Evolutionary conservation across 495 filamentous ascomycete genomes (phyloP).

Genomic region (Penicillium tannophilum): DNA sequence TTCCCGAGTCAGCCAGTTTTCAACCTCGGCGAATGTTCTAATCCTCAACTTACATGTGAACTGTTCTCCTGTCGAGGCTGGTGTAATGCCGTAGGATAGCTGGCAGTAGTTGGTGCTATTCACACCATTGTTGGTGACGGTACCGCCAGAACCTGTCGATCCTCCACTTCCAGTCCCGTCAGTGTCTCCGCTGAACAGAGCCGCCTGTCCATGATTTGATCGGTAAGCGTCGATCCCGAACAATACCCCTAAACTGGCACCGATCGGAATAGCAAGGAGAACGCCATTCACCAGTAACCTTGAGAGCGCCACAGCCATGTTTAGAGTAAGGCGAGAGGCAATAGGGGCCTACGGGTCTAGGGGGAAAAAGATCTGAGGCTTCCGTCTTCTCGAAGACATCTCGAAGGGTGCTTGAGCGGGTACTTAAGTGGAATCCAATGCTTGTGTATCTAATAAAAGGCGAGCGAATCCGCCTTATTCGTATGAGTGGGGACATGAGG

Average conservation of each 20-base stretch:
- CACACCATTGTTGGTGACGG: slow-evolving; percentile 17
- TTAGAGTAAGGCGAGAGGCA: too few relatives aligned
- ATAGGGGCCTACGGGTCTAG: too few relatives aligned
- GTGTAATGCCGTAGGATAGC: slow-evolving; percentile 27
- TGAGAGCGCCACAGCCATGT: slow-evolving; percentile 22
- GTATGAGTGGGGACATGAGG: too few relatives aligned
- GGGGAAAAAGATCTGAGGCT: too few relatives aligned
- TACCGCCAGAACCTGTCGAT: slow-evolving; percentile 8
- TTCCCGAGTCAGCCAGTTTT: too few relatives aligned
- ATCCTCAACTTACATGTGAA: slow-evolving; percentile 28
- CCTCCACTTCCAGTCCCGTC: slow-evolving; percentile 19
- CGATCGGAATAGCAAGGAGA: slow-evolving; percentile 43
- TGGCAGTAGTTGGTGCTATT: slow-evolving; percentile 24
- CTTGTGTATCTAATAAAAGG: too few relatives aligned
- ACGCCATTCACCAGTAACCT: slow-evolving; percentile 36
- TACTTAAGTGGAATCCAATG: too few relatives aligned
- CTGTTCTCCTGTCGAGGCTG: slow-evolving; percentile 22
- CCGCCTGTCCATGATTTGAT: slow-evolving; percentile 26
- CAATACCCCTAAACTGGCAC: slow-evolving; percentile 36
- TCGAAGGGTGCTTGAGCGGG: too few relatives aligned
- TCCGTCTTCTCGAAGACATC: too few relatives aligned
- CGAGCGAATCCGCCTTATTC: too few relatives aligned
- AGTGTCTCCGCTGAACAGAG: slow-evolving; percentile 27
- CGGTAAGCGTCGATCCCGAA: slow-evolving; percentile 42
- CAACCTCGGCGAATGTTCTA: too few relatives aligned